Conservation (phyloP, 305 asterid species). For the Fraxinus dipetala region DNA sequence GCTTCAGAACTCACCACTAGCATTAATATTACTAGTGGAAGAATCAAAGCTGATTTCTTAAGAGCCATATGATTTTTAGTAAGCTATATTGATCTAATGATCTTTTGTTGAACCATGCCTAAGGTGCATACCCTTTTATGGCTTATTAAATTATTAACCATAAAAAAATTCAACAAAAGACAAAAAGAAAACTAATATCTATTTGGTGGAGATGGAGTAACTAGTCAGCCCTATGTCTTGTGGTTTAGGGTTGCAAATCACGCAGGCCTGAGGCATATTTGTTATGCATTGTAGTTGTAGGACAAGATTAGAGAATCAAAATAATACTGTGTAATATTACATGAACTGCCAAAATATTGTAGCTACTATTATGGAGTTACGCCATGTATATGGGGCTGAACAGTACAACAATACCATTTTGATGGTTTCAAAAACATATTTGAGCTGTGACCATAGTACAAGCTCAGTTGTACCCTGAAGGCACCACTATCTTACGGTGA, state of each 20-base stretch:
- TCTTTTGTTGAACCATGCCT: constrained; percentile 8
- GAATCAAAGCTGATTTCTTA: constrained; percentile 23
- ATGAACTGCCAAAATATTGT: neutral
- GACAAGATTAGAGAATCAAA: neutral
- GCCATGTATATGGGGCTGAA: neutral
- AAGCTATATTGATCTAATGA: neutral
- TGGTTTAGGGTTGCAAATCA: neutral
- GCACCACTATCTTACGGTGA: neutral
- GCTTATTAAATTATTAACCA: neutral
- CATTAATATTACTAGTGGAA: constrained; percentile 26
- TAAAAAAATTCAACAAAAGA: neutral
- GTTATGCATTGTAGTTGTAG: neutral
- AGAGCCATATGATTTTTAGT: constrained; percentile 25
- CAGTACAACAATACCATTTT: neutral
- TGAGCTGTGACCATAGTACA: neutral
- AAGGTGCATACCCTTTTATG: constrained; percentile 21
- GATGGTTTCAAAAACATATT: no score
- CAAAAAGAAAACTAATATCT: neutral
- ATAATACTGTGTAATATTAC: neutral
- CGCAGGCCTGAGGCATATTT: neutral
- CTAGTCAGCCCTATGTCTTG: neutral
- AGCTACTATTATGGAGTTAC: neutral
- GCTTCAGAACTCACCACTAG: constrained; percentile 39
- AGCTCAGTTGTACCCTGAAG: neutral
- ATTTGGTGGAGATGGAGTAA: neutral